Evolutionary conservation across 306 rosid species (phyloP).

Genomic region (Spatholobus suberectus): DNA sequence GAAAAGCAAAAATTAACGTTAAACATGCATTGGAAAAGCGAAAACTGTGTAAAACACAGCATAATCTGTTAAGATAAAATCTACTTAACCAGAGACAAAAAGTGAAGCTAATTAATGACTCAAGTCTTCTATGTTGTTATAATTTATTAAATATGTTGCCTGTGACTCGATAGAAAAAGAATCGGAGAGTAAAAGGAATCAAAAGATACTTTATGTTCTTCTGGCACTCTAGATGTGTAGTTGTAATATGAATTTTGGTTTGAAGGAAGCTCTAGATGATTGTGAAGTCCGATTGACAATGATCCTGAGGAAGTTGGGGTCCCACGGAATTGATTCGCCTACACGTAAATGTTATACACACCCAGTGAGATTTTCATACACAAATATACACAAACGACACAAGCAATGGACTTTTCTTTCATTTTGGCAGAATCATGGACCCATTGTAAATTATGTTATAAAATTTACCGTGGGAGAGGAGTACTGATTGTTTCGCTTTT

Average conservation of each 20-base stretch:
- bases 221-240: conserved; percentile 27
- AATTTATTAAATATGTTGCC: too few species aligned
- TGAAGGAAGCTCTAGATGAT: conserved; percentile 80
- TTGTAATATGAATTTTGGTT: conserved; percentile 60
- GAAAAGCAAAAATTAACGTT: too few species aligned
- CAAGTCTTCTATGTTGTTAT: too few species aligned
- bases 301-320: conserved; percentile 36
- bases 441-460: not conserved
- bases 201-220: conserved; percentile 56
- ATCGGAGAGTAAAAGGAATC: too few species aligned
- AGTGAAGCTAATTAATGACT: too few species aligned
- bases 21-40: too few species aligned
- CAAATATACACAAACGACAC: not conserved
- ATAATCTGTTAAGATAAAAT: too few species aligned
- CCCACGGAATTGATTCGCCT: conserved; percentile 57
- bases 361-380: not conserved
- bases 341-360: not conserved
- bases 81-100: too few species aligned
- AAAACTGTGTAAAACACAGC: too few species aligned
- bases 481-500: conserved; percentile 32
- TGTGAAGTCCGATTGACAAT: conserved; percentile 39
- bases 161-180: too few species aligned
- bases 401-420: not conserved
- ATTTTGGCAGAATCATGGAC: not conserved
- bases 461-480: conserved; percentile 48